Percentiles rank a stretch among this genome's conserved stretches.
Evolutionary conservation across 805 yeast species (phyloP).

Genomic region (Cyberlindnera mississippiensis): DNA sequence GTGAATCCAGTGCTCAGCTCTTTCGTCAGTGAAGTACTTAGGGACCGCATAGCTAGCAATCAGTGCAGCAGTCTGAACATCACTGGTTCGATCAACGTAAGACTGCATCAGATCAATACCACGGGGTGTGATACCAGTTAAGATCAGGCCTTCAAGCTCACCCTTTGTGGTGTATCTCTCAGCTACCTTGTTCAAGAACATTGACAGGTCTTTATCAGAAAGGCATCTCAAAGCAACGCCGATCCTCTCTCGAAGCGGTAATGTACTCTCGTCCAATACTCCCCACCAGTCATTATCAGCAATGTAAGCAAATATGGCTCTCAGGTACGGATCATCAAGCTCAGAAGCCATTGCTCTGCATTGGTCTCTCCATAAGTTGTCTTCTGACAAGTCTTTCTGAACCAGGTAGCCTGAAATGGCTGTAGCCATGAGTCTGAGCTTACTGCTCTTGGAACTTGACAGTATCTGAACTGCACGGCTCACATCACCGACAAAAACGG

Average conservation of each 20-base stretch:
- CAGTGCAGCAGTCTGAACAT: slow-evolving; percentile 87
- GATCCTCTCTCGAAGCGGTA: slow-evolving; percentile 81
- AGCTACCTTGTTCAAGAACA: slow-evolving; percentile 66
- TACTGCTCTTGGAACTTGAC: slow-evolving; percentile 66
- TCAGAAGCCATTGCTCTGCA: slow-evolving; percentile 87
- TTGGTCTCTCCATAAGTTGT: slow-evolving; percentile 81
- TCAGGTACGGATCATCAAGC: slow-evolving; percentile 79
- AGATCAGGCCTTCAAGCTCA: slow-evolving; percentile 83
- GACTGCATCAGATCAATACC: slow-evolving; percentile 81
- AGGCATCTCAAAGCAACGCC: slow-evolving; percentile 89
- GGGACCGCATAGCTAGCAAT: slow-evolving; percentile 82
- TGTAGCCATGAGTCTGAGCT: slow-evolving; percentile 77
- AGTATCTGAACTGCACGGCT: slow-evolving; percentile 76
- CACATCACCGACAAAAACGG: slow-evolving; percentile 89
- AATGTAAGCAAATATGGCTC: slow-evolving; percentile 90
- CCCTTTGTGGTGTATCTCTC: slow-evolving; percentile 71
- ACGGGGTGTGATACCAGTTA: slow-evolving; percentile 88
- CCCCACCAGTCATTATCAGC: slow-evolving; percentile 97
- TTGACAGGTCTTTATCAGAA: slow-evolving; percentile 71
- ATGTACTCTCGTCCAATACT: slow-evolving; percentile 81
- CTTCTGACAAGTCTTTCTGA: slow-evolving; percentile 44
- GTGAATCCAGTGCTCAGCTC: slow-evolving; percentile 77
- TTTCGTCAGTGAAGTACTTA: slow-evolving; percentile 65
- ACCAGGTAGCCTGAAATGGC: slow-evolving; percentile 90
- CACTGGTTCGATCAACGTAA: slow-evolving; percentile 84